Evolutionary conservation across 306 rosid genomes (phyloP), one percentile per base, ranked within the genome.

Genomic region (Gleditsia sinensis): DNA sequence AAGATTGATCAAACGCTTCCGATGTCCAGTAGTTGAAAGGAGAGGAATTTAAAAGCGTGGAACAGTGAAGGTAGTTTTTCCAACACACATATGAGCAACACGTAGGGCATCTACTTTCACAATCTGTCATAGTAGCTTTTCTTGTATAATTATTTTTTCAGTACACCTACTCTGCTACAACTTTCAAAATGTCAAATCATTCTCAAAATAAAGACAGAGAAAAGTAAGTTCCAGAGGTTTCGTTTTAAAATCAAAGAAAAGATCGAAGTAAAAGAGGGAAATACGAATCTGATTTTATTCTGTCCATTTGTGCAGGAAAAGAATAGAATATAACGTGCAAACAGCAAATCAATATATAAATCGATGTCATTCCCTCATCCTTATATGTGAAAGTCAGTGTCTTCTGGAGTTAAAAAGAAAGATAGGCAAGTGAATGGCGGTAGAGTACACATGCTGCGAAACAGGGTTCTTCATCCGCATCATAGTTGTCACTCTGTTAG

Each of bases 371-470:
- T 19, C 20, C 3, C 67, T 2, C 10, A 9, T 61, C 9, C n/a
- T 59, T 33, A 61, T 3, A 8, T 4, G n/a, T 45, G 19, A 3
- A 16, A 45, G 20, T 14, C 46, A 40, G 43, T 32, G 17, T 33
- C 46, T n/a, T 36, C 30, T 61, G 30, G 7, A 36, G 67, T 5
- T n/a, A n/a, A n/a, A n/a, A n/a, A n/a, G n/a, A n/a, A n/a, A 40
- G 16, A 1, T 10, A 40, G 3, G 6, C 2, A 40, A 59, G 56
- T 42, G 11, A 62, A 83, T 83, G 87, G 79, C 82, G 33, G 82
- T 83, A 51, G 77, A 83, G 34, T 80, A 83, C 28, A 19, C 74
- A 10, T 80, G 87, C 82, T 83, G 84, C 77, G 73, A 40, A 60
- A 2, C 80, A 12, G 65, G 27, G 74, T 83, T 83, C 71, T 83